These are phyloP conservation scores for Gossypium ekmanianum DNA, from an alignment of 345 rosid genomes.

Conservation along the genomic window DNA sequence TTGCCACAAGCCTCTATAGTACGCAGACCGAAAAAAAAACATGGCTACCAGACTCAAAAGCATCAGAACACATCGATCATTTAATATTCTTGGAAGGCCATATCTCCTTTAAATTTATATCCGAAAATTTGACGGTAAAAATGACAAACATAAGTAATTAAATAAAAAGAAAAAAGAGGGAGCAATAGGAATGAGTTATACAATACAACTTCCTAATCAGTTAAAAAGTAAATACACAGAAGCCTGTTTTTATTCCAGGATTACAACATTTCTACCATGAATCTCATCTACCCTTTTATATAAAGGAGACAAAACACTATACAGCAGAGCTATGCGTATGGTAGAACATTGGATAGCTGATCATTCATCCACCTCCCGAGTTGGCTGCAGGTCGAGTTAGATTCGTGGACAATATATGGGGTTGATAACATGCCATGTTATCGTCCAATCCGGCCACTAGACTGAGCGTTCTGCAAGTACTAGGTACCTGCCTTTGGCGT, in stretches of 20 bases:
- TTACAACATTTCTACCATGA: conserved; percentile 26
- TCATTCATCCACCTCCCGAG: not conserved
- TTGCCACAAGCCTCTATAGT: no score
- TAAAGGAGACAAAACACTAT: conserved; percentile 32
- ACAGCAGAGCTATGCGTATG: conserved; percentile 37
- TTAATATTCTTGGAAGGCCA: no score
- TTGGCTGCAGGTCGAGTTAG: conserved; percentile 21
- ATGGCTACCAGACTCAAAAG: no score
- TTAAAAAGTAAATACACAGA: conserved; percentile 27
- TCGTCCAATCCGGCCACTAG: conserved; percentile 3
- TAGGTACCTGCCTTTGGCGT: not conserved
- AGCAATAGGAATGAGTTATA: not conserved
- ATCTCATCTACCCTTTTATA: conserved; percentile 23
- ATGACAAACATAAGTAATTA: not conserved
- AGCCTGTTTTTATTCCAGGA: conserved; percentile 32
- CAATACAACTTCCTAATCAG: conserved; percentile 25
- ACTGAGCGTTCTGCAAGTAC: not conserved
- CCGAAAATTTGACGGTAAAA: no score
- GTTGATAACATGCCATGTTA: not conserved
- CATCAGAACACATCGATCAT: no score
- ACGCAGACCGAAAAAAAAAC: no score
- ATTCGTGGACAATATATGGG: conserved; percentile 15
- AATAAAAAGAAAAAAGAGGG: not conserved
- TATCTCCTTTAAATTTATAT: no score
- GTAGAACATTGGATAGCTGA: conserved; percentile 25